Percentiles rank a stretch among this genome's conserved stretches.
Conservation (phyloP, 768 basidiomycete genomes). For the Wakefieldia striispora region DNA sequence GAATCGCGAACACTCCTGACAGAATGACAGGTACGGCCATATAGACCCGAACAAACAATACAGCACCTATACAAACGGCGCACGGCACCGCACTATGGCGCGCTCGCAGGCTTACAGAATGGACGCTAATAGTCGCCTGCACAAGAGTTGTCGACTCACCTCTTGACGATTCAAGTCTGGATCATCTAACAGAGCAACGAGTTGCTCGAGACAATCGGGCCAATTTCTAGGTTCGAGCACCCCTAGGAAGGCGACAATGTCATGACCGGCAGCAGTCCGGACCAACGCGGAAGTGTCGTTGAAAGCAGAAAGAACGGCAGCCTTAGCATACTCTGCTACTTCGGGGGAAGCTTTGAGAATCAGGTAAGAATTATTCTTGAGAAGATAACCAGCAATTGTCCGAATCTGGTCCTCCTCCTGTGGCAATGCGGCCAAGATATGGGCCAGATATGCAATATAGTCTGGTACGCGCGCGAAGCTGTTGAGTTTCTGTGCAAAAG, state of each 20-base stretch:
- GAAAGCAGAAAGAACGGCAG: conserved; percentile 77
- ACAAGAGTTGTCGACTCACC: conserved; percentile 49
- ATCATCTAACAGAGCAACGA: conserved; percentile 82
- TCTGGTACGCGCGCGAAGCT: conserved; percentile 85
- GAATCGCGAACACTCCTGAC: background rate
- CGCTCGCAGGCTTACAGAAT: background rate
- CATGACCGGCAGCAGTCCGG: conserved; percentile 91
- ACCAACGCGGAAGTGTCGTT: conserved; percentile 81
- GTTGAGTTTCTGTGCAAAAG: conserved; percentile 70
- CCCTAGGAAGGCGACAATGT: conserved; percentile 85
- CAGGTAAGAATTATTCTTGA: conserved; percentile 92
- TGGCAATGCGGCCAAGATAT: conserved; percentile 80
- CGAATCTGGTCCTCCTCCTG: conserved; percentile 90
- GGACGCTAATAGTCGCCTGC: background rate
- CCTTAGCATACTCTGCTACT: conserved; percentile 72
- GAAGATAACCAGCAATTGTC: conserved; percentile 91
- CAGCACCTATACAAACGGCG: background rate
- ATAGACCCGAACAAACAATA: conserved; percentile 7
- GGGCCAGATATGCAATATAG: conserved; percentile 93
- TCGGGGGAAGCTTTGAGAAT: conserved; percentile 66
- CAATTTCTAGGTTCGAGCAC: conserved; percentile 89
- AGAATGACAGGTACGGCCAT: conserved; percentile 4
- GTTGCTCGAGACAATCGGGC: conserved; percentile 89
- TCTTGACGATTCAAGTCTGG: conserved; percentile 76
- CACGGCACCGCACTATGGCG: background rate